A percentile compares a stretch with the other conserved stretches of the same genome.
phyloP scores from a whole-genome alignment of 2,329 filamentous ascomycete genomes.

The Alternaria triticimaculans region DNA sequence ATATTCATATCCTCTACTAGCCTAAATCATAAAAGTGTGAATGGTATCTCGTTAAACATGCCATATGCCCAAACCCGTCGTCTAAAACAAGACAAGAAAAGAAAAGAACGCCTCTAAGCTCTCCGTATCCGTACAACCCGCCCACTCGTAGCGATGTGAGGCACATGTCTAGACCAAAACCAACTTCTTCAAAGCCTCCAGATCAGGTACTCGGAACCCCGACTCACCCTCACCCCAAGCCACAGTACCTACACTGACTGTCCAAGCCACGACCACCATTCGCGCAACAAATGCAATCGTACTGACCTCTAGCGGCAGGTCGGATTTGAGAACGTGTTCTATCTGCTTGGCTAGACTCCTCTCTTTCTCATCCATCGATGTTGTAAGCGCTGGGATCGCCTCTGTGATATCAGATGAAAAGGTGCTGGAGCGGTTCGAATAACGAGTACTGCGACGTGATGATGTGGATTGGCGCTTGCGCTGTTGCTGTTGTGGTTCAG shows the following conservation, averaged over 20 bases:
- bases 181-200: slow-evolving; percentile 7
- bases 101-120: neutral
- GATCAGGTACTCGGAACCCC: slow-evolving; percentile 23
- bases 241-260: slow-evolving; percentile 33
- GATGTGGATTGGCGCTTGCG: slow-evolving; percentile 9
- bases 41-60: neutral
- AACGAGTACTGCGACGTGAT: neutral
- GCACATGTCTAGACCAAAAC: slow-evolving; percentile 11
- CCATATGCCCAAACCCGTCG: neutral
- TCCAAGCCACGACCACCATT: slow-evolving; percentile 44
- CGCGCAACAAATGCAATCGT: slow-evolving; percentile 33
- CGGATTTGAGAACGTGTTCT: slow-evolving; percentile 34
- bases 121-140: neutral
- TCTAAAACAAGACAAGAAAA: neutral
- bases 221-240: slow-evolving; percentile 31
- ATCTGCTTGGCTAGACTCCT: slow-evolving; percentile 30
- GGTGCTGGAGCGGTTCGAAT: slow-evolving; percentile 13
- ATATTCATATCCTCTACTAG: neutral
- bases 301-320: slow-evolving; percentile 33
- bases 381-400: slow-evolving; percentile 1
- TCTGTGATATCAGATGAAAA: neutral
- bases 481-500: slow-evolving; percentile 1
- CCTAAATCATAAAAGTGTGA: neutral
- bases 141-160: too few species aligned
- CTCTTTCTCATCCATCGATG: neutral